Percentiles rank a stretch among this genome's conserved stretches.
Conservation (phyloP, 495 filamentous ascomycete species). For the Rusavskia elegans region DNA sequence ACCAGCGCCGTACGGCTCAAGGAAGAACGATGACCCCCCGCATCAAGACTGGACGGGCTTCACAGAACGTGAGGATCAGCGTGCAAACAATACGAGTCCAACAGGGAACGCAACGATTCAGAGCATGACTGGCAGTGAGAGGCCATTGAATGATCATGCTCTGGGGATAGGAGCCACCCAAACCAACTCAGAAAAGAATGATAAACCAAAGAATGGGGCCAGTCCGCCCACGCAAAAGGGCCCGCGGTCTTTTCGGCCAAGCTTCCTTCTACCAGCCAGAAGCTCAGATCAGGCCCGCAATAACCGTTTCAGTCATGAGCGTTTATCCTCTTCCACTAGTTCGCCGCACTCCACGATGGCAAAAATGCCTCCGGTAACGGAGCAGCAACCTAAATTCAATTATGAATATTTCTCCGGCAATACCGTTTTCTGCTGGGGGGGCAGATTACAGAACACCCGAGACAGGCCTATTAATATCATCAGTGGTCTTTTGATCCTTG, state of each 20-base stretch:
- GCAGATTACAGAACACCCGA: constrained; percentile 72
- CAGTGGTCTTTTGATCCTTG: constrained; percentile 59
- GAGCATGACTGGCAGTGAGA: constrained; percentile 59
- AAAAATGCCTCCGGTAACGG: constrained; percentile 16
- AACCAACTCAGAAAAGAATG: constrained; percentile 40
- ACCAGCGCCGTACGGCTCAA: constrained; percentile 25
- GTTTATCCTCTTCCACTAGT: constrained; percentile 58
- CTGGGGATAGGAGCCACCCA: constrained; percentile 34
- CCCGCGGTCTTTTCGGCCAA: constrained; percentile 56
- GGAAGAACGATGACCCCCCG: constrained; percentile 34
- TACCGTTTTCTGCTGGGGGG: constrained; percentile 73
- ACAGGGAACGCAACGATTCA: constrained; percentile 45
- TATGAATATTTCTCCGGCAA: constrained; percentile 89
- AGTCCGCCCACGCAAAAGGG: constrained; percentile 46
- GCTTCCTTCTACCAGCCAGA: constrained; percentile 43
- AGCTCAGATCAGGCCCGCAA: constrained; percentile 27
- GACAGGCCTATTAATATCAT: constrained; percentile 84
- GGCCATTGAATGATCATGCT: constrained; percentile 46
- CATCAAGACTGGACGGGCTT: constrained; percentile 66
- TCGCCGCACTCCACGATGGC: constrained; percentile 38
- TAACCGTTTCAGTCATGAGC: constrained; percentile 51
- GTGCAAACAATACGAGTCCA: constrained; percentile 60
- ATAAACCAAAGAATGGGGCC: constrained; percentile 28
- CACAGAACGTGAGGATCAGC: constrained; percentile 49
- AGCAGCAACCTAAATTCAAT: constrained; percentile 46